Percentiles rank a stretch among this genome's conserved stretches.
phyloP scores from a whole-genome alignment of 2,329 filamentous ascomycete species.

The Colletotrichum sp. region DNA sequence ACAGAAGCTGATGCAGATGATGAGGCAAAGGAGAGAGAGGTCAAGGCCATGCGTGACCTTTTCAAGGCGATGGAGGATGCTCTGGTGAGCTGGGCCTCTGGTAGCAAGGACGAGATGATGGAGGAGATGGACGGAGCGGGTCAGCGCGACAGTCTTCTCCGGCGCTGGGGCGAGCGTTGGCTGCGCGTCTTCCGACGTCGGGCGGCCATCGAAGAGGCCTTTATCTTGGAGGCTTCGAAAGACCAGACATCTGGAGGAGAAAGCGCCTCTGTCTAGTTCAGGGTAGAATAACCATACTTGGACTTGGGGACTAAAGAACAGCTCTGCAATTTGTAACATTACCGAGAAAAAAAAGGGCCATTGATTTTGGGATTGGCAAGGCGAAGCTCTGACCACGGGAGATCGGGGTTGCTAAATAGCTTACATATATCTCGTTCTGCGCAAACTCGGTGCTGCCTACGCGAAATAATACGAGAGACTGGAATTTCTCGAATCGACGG shows the following conservation, averaged over 20 bases:
- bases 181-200: slow-evolving; percentile 82
- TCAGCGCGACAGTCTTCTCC: slow-evolving; percentile 69
- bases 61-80: slow-evolving; percentile 84
- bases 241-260: background rate
- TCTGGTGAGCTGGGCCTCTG: slow-evolving; percentile 73
- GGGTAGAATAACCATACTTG: background rate
- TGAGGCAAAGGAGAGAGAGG: slow-evolving; percentile 72
- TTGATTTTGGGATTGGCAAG: background rate
- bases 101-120: slow-evolving; percentile 76
- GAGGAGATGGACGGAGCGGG: slow-evolving; percentile 67
- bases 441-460: background rate
- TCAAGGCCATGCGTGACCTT: slow-evolving; percentile 76
- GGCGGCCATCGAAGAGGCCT: slow-evolving; percentile 83
- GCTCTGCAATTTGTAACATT: slow-evolving; percentile 1
- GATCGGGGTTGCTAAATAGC: background rate
- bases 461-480: background rate
- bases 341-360: background rate
- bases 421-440: background rate
- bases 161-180: slow-evolving; percentile 87
- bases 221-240: slow-evolving; percentile 43
- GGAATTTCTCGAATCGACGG: background rate
- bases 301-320: background rate
- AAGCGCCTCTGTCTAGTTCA: background rate
- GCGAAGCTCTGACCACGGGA: background rate
- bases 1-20: slow-evolving; percentile 55